A percentile compares a stretch with the other conserved stretches of the same genome.
Evolutionary conservation across 164 flowering plant genomes (phyloP).

Genomic region (Aristolochia fimbriata): DNA sequence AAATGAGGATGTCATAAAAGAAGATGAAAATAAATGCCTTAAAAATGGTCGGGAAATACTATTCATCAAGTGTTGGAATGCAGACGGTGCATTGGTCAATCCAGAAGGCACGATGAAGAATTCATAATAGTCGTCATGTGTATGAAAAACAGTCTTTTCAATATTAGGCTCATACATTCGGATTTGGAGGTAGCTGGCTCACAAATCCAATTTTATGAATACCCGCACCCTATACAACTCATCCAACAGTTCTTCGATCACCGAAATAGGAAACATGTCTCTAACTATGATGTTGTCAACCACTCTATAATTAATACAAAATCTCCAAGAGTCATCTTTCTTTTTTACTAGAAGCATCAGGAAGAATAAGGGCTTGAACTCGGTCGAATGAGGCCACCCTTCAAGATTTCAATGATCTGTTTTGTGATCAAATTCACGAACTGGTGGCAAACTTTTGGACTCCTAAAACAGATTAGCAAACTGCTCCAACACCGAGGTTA

Average conservation of each 20-base stretch:
- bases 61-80: background rate
- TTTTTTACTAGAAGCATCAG: background rate
- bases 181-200: background rate
- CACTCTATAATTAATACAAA: background rate
- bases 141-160: background rate
- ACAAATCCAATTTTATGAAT: background rate
- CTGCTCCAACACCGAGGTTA: no score
- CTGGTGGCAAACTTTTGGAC: no score
- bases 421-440: no score
- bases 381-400: background rate
- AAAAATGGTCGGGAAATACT: background rate
- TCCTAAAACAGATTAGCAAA: no score
- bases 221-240: background rate
- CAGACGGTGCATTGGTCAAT: background rate
- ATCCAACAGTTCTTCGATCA: background rate
- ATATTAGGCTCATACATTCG: background rate
- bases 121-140: background rate
- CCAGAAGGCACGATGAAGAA: background rate
- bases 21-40: no score
- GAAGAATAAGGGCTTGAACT: background rate
- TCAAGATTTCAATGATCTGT: no score
- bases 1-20: background rate
- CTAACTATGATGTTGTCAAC: background rate
- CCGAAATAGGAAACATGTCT: background rate
- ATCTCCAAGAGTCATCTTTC: background rate